Base-by-base conservation (phyloP, 148 eudicot species). In the Heliosperma pusillum region DNA sequence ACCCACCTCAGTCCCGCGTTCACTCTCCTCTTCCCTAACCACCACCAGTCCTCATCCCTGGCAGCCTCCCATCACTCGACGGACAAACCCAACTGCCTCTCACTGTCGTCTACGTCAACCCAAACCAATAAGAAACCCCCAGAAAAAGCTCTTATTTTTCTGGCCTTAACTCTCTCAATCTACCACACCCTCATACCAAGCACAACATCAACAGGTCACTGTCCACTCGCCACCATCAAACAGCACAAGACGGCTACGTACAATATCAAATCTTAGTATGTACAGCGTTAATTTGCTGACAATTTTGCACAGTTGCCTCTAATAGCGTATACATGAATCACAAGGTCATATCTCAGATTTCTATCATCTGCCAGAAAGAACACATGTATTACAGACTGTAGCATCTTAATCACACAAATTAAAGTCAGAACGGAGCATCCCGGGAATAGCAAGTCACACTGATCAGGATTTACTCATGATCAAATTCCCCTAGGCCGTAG, bases 331-430 rank as follows among this genome's bases (percentile, higher is more conserved):
- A 57, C 13, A 57, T 57, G 60, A 57, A 19, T 33, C 40, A 33
- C 40, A 33, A 33, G 40, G 40, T 33, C 40, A 33, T 33, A 33
- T 33, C 61, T 57, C n/a, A 68, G 71, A 68, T 44, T 42, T n/a
- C 55, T 42, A 17, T n/a, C 27, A 17, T n/a, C 27, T 10, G 25
- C 70, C 22, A 6, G 5, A 67, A 63, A 63, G 4, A 44, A 20
- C 15, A 67, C 47, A 40, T 10, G 17, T 40, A 21, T 20, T 67
- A 6, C 19, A 57, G 25, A 57, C 61, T 1, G 71, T 21, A 68
- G 55, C 53, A 67, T 67, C 30, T 67, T 15, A 40, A 67, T 20
- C 53, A 67, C 4, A 44, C 53, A 67, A 67, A 42, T 20, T 29
- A 68, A 44, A 45, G 55, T 10, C 5, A 4, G 53, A 66, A 12